Evolutionary conservation across 2,329 filamentous ascomycete genomes (phyloP), one percentile per base, ranked within the genome.

Genomic region (Claviceps sp.): DNA sequence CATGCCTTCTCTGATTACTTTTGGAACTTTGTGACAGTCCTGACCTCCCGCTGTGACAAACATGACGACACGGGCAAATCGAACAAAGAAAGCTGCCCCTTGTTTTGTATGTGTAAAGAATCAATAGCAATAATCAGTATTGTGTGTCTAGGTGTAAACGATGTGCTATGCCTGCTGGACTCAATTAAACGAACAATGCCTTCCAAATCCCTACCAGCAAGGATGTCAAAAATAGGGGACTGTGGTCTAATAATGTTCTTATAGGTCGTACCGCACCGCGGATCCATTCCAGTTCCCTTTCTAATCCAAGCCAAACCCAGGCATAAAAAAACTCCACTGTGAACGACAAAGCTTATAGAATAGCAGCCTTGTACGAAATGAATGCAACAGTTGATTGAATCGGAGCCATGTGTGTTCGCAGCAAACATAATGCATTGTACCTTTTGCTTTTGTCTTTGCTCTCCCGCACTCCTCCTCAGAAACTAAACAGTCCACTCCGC

Each of bases 401-500:
- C 22, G 3, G 1, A 44, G 22, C 22, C 42, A 44, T 13, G 24
- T 44, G 42, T 3, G 10, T 22, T 22, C 42, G 5, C 30, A 34
- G 14, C 24, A 14, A 26, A 17, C 43, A 45, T 45, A 8, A 34
- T 14, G 16, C 4, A 34, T 45, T 34, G n/a, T 34, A 5, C 42
- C 13, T 10, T 44, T 6, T 45, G 10, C 22, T n/a, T n/a, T 6
- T n/a, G 19, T 11, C 24, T 37, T 5, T 47, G 14, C 8, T 46
- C 7, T 46, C 17, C 11, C 44, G 14, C 13, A 8, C n/a, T 17
- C 4, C 14, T 26, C 16, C 13, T 49, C 63, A 78, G 54, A 78
- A 78, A 52, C 73, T 76, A 57, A 78, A 79, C 47, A 81, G 56
- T 2, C 76, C 77, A 56, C 77, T 80, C 52, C 78, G 69, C 56